Conservation (phyloP, 164 flowering plant species). For the Pachysandra terminalis region DNA sequence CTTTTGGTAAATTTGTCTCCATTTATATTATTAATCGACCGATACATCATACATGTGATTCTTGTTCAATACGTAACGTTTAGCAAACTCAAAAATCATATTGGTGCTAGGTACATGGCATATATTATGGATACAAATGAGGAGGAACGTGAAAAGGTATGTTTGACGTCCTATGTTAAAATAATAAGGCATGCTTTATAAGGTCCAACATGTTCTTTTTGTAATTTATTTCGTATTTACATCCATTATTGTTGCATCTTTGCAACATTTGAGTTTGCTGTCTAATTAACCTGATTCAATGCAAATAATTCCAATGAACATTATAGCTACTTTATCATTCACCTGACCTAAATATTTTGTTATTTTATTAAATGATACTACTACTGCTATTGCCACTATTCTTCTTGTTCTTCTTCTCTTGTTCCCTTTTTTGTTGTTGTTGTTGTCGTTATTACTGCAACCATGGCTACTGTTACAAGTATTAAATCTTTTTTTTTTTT, state of each 20-base stretch:
- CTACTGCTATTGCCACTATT: too few relatives aligned
- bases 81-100: not conserved
- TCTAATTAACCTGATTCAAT: not conserved
- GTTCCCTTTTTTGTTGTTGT: too few relatives aligned
- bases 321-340: not conserved
- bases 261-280: not conserved
- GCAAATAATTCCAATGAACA: not conserved
- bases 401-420: too few relatives aligned
- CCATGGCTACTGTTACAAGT: too few relatives aligned
- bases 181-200: not conserved
- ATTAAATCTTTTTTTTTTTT: too few relatives aligned
- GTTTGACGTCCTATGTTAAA: not conserved
- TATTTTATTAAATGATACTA: too few relatives aligned
- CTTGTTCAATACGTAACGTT: not conserved
- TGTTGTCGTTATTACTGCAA: too few relatives aligned
- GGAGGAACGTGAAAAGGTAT: slow-evolving; percentile 95
- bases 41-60: not conserved
- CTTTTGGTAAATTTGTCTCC: too few relatives aligned
- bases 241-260: not conserved
- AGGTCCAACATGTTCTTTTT: not conserved
- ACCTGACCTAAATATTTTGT: too few relatives aligned
- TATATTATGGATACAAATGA: slow-evolving; percentile 98
- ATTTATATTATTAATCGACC: not conserved
- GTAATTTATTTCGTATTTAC: not conserved
- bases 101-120: slow-evolving; percentile 86